Percentiles rank a stretch among this genome's conserved stretches.
Evolutionary conservation across 768 basidiomycete species (phyloP).

Genomic region (Lactifluus volemus): DNA sequence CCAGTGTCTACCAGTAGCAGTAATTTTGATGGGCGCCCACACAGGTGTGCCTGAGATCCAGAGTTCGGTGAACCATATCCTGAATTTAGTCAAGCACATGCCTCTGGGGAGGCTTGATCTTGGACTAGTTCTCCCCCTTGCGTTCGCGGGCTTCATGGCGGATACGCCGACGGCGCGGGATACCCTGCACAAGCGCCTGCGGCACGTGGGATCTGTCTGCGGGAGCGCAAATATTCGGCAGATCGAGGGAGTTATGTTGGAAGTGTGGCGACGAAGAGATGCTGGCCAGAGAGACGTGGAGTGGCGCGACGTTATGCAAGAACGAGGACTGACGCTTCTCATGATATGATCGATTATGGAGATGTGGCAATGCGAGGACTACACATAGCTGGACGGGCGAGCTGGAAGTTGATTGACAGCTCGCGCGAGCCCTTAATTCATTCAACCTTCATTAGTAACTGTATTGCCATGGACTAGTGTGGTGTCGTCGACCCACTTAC

Average conservation of each 20-base stretch:
- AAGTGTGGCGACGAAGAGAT: slow-evolving; percentile 18
- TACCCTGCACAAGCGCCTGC: slow-evolving; percentile 12
- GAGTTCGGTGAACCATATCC: slow-evolving; percentile 11
- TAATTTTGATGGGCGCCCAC: slow-evolving; percentile 8
- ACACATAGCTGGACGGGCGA: slow-evolving; percentile 1
- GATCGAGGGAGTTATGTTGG: slow-evolving; percentile 12
- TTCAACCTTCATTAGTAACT: slow-evolving; percentile 6
- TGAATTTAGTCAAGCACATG: slow-evolving; percentile 15
- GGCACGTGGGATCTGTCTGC: slow-evolving; percentile 6
- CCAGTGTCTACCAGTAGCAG: background rate
- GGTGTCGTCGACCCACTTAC: slow-evolving; percentile 2
- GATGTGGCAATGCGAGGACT: background rate
- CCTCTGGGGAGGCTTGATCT: slow-evolving; percentile 15
- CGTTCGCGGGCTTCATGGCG: slow-evolving; percentile 12
- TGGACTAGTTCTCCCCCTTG: slow-evolving; percentile 16
- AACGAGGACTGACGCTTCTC: slow-evolving; percentile 19
- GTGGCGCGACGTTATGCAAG: slow-evolving; percentile 21
- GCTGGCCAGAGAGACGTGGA: slow-evolving; percentile 9
- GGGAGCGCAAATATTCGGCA: slow-evolving; percentile 15
- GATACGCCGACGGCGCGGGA: slow-evolving; percentile 15
- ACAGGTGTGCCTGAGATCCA: slow-evolving; percentile 20
- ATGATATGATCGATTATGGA: slow-evolving; percentile 12
- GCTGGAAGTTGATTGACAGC: background rate
- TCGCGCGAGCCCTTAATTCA: slow-evolving; percentile 5
- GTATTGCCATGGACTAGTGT: slow-evolving; percentile 7